phyloP scores from a whole-genome alignment of 2,329 filamentous ascomycete species.

The Ophiostoma sp. region DNA sequence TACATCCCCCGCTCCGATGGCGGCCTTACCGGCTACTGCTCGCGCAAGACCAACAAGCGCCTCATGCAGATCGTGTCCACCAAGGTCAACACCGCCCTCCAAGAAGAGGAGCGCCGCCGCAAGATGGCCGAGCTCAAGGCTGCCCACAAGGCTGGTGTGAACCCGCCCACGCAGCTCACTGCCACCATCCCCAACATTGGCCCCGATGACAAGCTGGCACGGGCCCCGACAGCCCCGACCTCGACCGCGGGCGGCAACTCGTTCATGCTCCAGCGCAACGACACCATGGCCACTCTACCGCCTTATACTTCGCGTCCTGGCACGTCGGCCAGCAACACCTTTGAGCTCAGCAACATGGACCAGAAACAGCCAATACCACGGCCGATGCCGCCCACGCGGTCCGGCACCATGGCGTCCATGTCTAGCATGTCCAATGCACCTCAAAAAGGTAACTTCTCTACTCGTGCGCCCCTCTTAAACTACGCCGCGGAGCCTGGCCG shows the following conservation, averaged over 20 bases:
- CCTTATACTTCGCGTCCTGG: constrained; percentile 56
- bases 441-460: constrained; percentile 28
- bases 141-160: constrained; percentile 51
- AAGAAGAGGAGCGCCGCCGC: constrained; percentile 64
- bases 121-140: constrained; percentile 46
- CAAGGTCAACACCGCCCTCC: constrained; percentile 84
- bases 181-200: constrained; percentile 58
- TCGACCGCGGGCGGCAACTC: constrained; percentile 21
- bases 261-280: constrained; percentile 48
- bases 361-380: constrained; percentile 47
- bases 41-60: constrained; percentile 81
- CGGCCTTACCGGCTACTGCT: constrained; percentile 77
- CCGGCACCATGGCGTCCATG: constrained; percentile 30
- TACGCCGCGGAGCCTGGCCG: constrained; percentile 33
- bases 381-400: constrained; percentile 37
- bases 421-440: constrained; percentile 18
- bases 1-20: constrained; percentile 81
- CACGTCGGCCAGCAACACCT: constrained; percentile 42
- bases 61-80: constrained; percentile 76
- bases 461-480: constrained; percentile 31
- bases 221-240: constrained; percentile 41
- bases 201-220: constrained; percentile 45
- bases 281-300: constrained; percentile 58
- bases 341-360: constrained; percentile 49
- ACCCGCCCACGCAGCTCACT: constrained; percentile 46